Evolutionary conservation across 805 yeast species (phyloP), one percentile per base, ranked within the genome.

Genomic region (Starmerella tilneyi): DNA sequence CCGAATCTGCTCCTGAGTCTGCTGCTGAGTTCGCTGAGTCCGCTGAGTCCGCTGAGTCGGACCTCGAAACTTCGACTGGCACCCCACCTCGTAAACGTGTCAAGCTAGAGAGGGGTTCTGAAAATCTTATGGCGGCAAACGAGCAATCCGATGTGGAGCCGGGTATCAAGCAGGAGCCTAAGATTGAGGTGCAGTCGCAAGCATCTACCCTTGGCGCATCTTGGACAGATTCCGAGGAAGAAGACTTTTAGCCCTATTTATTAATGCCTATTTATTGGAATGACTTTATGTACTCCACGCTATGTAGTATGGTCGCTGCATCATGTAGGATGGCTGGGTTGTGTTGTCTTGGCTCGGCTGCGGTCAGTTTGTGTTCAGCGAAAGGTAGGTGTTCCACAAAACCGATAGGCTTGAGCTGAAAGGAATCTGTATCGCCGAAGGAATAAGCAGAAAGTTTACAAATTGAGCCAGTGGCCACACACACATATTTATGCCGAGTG

Each of bases 391-490:
- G 60, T 92, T 89, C 97, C 98, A 89, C 29, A 89, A 66, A 16
- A 89, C 94, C 23, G 94, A 89, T 5, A 92, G 69, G 65, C 83
- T 68, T 8, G 92, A 81, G 45, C 94, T 79, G 61, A 92, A 89
- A 0, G 96, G 96, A 5, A 89, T 94, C 63, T 89, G 97, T 54
- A 78, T n/a, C 35, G 78, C 78, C 7, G 78, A 73, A 0, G 96
- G 96, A 2, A 85, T 73, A 7, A 83, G 56, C 37, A 78, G 71
- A 58, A 89, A 84, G 63, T 89, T 92, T 50, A 79, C 51, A 44
- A 78, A 57, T 63, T 92, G 97, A 51, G 92, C 82, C 0, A 75
- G 63, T 0, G 97, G 97, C 98, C 97, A 92, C 11, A 89, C 81
- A 42, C 70, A 58, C 88, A 94, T 85, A 61, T 86, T 88, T 15